Evolutionary conservation across 2,329 filamentous ascomycete genomes (phyloP), one percentile per base, ranked within the genome.

Genomic region (Paecilomyces variotii): DNA sequence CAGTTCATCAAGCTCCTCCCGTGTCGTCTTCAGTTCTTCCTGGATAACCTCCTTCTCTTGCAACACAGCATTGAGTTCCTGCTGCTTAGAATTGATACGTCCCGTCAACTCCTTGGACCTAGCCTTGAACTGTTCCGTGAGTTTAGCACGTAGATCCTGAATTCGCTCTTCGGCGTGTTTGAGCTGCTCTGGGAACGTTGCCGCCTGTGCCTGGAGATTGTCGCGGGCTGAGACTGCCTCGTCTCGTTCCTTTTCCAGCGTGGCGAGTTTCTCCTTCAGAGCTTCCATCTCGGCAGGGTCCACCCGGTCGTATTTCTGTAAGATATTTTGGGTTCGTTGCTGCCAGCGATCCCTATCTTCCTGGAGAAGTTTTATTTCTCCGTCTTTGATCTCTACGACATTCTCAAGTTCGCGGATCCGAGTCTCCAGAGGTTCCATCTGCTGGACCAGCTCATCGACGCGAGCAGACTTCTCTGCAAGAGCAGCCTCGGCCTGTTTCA

Each of bases 331-430:
- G 1, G 91, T 95, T 26, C 94, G 88, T 79, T 97, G 93, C 75
- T 96, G 91, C 90, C 93, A 97, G 59, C 90, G 85, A 70, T 97
- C 93, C 14, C 94, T 87, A 70, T 97, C 93, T 67, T 94, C 89
- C 64, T 95, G 89, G 9, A 97, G 82, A 62, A 97, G 83, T 68
- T 89, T 90, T 69, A 97, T 84, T 70, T 97, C 93, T 11, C 91
- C 91, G 64, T 95, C 88, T 67, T 92, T 88, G 64, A 88, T 89
- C 61, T 88, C 85, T 62, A 90, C 82, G 61, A 93, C 85, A 60
- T 88, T 91, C 70, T 95, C 90, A 12, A 97, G 80, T 68, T 96
- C 91, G 10, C 86, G 82, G 50, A 97, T 87, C 61, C 86, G 88
- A 56, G 85, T 83, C 71, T 96, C 88, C 19, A 97, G 79, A 9